phyloP scores from a whole-genome alignment of 805 yeast species.

The Barnettozyma sp. region DNA sequence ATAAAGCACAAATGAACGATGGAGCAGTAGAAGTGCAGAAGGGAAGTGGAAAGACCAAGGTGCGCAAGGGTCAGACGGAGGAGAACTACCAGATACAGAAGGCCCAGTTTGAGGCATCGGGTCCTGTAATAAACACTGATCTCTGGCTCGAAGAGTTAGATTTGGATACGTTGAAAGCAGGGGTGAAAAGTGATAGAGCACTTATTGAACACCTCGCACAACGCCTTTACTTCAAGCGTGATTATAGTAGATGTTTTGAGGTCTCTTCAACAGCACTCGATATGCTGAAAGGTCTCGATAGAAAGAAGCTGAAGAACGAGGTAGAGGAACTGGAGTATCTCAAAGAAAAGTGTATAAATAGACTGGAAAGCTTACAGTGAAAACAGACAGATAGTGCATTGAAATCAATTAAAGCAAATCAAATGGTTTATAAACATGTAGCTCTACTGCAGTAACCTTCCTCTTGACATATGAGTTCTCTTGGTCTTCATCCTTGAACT shows the following conservation, averaged over 20 bases:
- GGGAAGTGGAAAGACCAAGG: conserved; percentile 39
- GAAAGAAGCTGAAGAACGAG: conserved; percentile 42
- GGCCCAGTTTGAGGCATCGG: conserved; percentile 40
- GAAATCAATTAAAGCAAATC: conserved; percentile 3
- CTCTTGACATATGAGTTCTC: conserved; percentile 31
- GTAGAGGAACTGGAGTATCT: conserved; percentile 44
- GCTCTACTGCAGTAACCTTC: conserved; percentile 36
- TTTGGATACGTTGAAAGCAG: conserved; percentile 25
- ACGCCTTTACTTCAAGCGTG: conserved; percentile 47
- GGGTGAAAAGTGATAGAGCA: conserved; percentile 49
- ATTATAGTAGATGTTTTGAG: conserved; percentile 46
- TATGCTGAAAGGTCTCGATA: conserved; percentile 28
- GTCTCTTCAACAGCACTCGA: conserved; percentile 34
- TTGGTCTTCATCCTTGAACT: conserved; percentile 27
- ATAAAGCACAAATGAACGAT: conserved; percentile 19
- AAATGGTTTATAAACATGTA: conserved; percentile 28
- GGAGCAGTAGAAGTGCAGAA: conserved; percentile 39
- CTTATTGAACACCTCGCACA: conserved; percentile 55
- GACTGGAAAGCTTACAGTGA: conserved; percentile 10
- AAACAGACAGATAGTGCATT: not conserved
- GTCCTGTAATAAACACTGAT: conserved; percentile 49
- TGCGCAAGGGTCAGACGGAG: conserved; percentile 64
- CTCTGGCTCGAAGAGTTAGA: conserved; percentile 35
- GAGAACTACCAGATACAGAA: conserved; percentile 54
- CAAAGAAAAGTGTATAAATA: conserved; percentile 33